phyloP scores from a whole-genome alignment of 148 eudicot genomes.

The Vaccinium macrocarpon region DNA sequence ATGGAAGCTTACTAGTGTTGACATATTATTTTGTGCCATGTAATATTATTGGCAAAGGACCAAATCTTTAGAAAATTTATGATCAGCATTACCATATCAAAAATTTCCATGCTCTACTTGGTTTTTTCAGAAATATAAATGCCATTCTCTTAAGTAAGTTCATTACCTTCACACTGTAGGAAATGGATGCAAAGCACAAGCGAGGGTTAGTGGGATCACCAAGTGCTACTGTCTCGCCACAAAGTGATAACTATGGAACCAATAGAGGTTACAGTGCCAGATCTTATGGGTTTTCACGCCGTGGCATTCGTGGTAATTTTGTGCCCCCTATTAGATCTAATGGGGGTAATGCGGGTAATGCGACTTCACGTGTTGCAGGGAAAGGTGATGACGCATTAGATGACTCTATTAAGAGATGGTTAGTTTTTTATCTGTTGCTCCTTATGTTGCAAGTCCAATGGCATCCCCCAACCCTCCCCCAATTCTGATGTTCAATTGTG shows the following conservation, averaged over 20 bases:
- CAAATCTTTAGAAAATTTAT: neutral
- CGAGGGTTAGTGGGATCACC: conserved; percentile 65
- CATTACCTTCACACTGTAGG: conserved; percentile 41
- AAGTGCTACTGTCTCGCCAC: conserved; percentile 62
- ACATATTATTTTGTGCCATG: neutral
- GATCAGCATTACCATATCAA: neutral
- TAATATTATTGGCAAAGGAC: neutral
- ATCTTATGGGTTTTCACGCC: conserved; percentile 81
- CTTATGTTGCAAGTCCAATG: neutral
- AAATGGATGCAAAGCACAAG: conserved; percentile 84
- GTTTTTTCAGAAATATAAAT: neutral
- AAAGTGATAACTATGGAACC: conserved; percentile 49
- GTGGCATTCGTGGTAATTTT: conserved; percentile 96
- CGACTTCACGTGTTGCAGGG: conserved; percentile 66
- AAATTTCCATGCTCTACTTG: neutral
- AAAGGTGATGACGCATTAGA: conserved; percentile 73
- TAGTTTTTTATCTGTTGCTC: conserved; percentile 16
- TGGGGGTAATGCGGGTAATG: conserved; percentile 58
- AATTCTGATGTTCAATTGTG: neutral
- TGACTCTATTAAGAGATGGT: conserved; percentile 94
- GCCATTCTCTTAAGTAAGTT: neutral
- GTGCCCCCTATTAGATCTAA: conserved; percentile 88
- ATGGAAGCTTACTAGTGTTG: neutral
- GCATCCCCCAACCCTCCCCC: conserved; percentile 1
- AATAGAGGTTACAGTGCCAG: conserved; percentile 55